Conservation (phyloP, 2,329 filamentous ascomycete species). For the Geosmithia putterillii region DNA sequence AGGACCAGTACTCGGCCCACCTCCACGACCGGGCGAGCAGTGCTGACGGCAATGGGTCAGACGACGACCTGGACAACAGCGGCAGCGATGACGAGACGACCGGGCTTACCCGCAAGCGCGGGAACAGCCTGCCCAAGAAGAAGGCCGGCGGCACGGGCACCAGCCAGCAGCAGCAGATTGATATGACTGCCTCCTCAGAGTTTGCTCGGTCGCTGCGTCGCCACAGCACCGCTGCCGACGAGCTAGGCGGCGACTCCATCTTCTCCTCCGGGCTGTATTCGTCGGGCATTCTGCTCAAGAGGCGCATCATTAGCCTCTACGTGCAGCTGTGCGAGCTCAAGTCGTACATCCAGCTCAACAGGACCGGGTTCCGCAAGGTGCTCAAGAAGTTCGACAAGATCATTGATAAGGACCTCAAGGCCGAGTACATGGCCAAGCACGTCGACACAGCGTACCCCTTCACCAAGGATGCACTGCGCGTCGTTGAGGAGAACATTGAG, state of each 20-base stretch:
- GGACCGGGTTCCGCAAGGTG: constrained; percentile 91
- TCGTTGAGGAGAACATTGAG: constrained; percentile 58
- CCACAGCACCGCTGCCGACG: constrained; percentile 59
- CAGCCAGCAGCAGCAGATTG: constrained; percentile 14
- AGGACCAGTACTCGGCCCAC: constrained; percentile 8
- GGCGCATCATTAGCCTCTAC: constrained; percentile 75
- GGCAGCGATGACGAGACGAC: constrained; percentile 51
- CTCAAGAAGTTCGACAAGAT: constrained; percentile 99
- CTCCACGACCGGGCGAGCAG: constrained; percentile 17
- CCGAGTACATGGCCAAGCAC: constrained; percentile 58
- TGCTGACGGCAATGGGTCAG: constrained; percentile 29
- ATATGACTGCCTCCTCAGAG: constrained; percentile 52
- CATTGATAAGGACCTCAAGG: constrained; percentile 67
- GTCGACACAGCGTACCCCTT: constrained; percentile 80
- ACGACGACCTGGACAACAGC: constrained; percentile 50
- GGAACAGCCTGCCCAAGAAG: constrained; percentile 25
- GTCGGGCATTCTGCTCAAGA: constrained; percentile 78
- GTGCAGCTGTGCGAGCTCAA: constrained; percentile 91
- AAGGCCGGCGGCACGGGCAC: constrained; percentile 21
- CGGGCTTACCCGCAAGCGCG: constrained; percentile 31
- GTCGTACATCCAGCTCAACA: constrained; percentile 91
- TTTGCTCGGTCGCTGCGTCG: constrained; percentile 42
- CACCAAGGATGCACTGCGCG: constrained; percentile 54
- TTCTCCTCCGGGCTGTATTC: constrained; percentile 47
- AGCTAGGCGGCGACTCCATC: constrained; percentile 66